These are phyloP conservation scores for Aspergillus costaricaensis DNA, from an alignment of 2,329 filamentous ascomycete genomes.

Conservation along the genomic window DNA sequence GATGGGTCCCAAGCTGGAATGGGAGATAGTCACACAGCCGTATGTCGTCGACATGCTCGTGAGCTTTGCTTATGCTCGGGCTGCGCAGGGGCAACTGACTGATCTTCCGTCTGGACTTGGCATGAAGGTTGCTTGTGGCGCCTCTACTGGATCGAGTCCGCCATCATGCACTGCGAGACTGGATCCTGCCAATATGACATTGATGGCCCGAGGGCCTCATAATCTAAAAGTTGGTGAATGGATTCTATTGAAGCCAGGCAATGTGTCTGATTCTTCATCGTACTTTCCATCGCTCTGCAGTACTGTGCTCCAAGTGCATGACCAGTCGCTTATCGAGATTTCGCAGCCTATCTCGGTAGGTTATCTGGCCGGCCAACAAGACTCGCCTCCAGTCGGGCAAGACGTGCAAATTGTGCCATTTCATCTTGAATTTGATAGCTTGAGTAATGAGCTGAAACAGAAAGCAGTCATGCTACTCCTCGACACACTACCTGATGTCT, in stretches of 20 bases:
- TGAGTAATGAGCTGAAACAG: slow-evolving; percentile 32
- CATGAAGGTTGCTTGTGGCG: slow-evolving; percentile 50
- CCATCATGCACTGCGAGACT: slow-evolving; percentile 1
- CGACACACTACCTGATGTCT: slow-evolving; percentile 42
- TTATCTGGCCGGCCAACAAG: neutral
- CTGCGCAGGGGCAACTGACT: slow-evolving; percentile 44
- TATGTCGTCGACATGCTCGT: slow-evolving; percentile 82
- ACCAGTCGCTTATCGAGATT: slow-evolving; percentile 49
- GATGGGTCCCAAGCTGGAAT: slow-evolving; percentile 80
- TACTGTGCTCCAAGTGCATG: slow-evolving; percentile 50
- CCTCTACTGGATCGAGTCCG: neutral
- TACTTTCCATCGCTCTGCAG: slow-evolving; percentile 42
- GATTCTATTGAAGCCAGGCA: slow-evolving; percentile 45
- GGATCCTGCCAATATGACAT: slow-evolving; percentile 37
- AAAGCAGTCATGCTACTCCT: slow-evolving; percentile 37
- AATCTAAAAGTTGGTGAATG: slow-evolving; percentile 55
- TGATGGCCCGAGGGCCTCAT: slow-evolving; percentile 40
- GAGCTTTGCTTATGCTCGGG: slow-evolving; percentile 73
- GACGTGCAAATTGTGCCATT: slow-evolving; percentile 33
- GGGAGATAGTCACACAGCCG: slow-evolving; percentile 77
- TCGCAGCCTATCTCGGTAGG: slow-evolving; percentile 25
- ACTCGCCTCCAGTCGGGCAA: too few species aligned
- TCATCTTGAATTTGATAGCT: slow-evolving; percentile 44
- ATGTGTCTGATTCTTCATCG: too few species aligned
- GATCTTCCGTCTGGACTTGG: slow-evolving; percentile 61